Base-by-base conservation (phyloP, 2,329 filamentous ascomycete genomes). In the Diaporthe citriasiana region DNA sequence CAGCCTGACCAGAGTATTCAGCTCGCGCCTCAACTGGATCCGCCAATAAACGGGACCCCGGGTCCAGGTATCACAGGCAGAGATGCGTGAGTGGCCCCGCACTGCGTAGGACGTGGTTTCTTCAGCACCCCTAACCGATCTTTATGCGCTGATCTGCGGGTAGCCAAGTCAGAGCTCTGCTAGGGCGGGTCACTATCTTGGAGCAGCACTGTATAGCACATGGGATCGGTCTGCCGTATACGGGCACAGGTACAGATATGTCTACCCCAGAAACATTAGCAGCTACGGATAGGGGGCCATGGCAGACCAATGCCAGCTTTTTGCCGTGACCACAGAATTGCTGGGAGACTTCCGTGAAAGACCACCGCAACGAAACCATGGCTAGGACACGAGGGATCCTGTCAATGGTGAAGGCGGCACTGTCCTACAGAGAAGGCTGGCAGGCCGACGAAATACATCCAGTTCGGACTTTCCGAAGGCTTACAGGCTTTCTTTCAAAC, bases 161-260 rank as follows among this genome's bases (percentile, higher is more conserved):
- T n/a, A 72, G 60, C 53, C 53, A 55, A 13, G 40, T 74, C 6
- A 47, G 35, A 40, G n/a, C 35, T 10, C 22, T 69, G 15, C 70
- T 42, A 17, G 40, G 65, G 7, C 35, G 63, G 27, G 55, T 72
- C 19, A 12, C 45, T 15, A 33, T 51, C 19, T 65, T 74, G 30
- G 70, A 74, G 15, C 55, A 51, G n/a, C 70, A 72, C 47, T 72
- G 70, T 25, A 33, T 74, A 27, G 47, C 56, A 6, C 22, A 56
- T 27, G 55, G 53, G 15, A 65, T 74, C 17, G 55, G 53, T 1
- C n/a, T 72, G 13, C 70, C 70, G 12, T 45, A 40, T 38, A 7
- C 71, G 42, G 12, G 35, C n/a, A 13, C 22, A n/a, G 25, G 27
- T 25, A 10, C 15, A 53, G 30, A 60, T 9, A 17, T 40, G 42